Conservation (phyloP, 2,329 filamentous ascomycete genomes). For the Cordyceps farinosa region DNA sequence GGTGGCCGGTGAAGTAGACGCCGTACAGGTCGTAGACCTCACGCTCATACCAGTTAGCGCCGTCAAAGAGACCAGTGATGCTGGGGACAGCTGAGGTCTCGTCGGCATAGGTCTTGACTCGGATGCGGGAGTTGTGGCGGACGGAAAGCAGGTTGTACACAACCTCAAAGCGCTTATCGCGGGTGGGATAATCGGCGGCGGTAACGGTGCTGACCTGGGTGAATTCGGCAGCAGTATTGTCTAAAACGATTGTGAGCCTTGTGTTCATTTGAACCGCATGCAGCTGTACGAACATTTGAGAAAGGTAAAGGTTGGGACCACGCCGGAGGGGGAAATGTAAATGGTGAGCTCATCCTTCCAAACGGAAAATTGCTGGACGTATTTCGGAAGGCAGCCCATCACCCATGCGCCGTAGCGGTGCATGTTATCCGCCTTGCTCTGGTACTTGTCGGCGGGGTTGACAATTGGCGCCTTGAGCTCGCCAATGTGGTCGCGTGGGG, state of each 20-base stretch:
- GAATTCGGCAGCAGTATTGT: slow-evolving; percentile 96
- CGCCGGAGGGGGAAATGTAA: slow-evolving; percentile 82
- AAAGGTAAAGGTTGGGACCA: slow-evolving; percentile 90
- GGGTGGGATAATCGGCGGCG: slow-evolving; percentile 91
- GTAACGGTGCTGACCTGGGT: slow-evolving; percentile 92
- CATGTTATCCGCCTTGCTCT: slow-evolving; percentile 78
- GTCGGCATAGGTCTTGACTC: slow-evolving; percentile 98
- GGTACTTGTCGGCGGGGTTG: slow-evolving; percentile 91
- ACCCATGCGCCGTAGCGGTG: slow-evolving; percentile 96
- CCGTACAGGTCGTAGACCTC: slow-evolving; percentile 98
- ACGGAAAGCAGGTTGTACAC: slow-evolving; percentile 97
- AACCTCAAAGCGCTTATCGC: slow-evolving; percentile 93
- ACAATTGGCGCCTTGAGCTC: slow-evolving; percentile 74
- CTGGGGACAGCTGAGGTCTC: slow-evolving; percentile 92
- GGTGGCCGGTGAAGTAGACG: slow-evolving; percentile 93
- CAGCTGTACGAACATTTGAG: slow-evolving; percentile 63
- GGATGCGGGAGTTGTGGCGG: slow-evolving; percentile 92
- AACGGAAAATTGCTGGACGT: slow-evolving; percentile 97
- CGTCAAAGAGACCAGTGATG: slow-evolving; percentile 81
- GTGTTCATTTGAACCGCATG: not conserved
- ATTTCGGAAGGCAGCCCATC: slow-evolving; percentile 95
- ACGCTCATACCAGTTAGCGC: slow-evolving; percentile 97
- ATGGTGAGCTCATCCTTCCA: slow-evolving; percentile 99
- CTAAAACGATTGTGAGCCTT: slow-evolving; percentile 34
- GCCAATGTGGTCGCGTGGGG: slow-evolving; percentile 54